A percentile compares a stretch with the other conserved stretches of the same genome.
Evolutionary conservation across 2,329 filamentous ascomycete genomes (phyloP).

Genomic region (Ascocoryne sarcoides): DNA sequence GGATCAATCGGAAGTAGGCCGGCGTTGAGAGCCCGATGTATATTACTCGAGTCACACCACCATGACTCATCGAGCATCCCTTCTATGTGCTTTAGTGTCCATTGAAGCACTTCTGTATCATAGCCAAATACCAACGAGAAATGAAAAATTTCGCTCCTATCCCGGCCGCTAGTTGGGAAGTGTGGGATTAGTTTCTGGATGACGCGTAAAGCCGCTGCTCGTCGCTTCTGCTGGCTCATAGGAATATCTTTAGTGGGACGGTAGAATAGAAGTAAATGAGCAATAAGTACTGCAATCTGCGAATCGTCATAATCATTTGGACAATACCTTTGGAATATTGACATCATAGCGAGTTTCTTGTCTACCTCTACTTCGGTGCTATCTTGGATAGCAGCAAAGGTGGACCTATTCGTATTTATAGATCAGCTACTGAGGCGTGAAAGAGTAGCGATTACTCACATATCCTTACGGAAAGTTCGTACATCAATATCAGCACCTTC

Average conservation of each 20-base stretch:
- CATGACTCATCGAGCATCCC: not conserved
- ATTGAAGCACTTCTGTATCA: not conserved
- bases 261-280: slow-evolving; percentile 1
- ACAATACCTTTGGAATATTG: slow-evolving; percentile 1
- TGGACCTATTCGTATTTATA: not conserved
- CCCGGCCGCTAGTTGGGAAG: not conserved
- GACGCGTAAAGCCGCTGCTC: not conserved
- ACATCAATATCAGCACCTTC: slow-evolving; percentile 9
- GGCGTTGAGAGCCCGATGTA: not conserved
- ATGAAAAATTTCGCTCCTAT: not conserved
- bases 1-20: not conserved
- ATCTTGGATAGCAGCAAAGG: not conserved
- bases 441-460: not conserved
- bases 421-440: not conserved
- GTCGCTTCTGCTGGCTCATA: not conserved
- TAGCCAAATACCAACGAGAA: not conserved
- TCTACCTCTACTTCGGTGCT: not conserved
- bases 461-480: not conserved
- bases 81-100: not conserved
- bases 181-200: not conserved
- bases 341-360: slow-evolving; percentile 5
- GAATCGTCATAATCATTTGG: slow-evolving; percentile 1
- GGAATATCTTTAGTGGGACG: slow-evolving; percentile 3
- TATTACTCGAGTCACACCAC: not conserved
- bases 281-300: not conserved